Evolutionary conservation across 2,329 filamentous ascomycete genomes (phyloP), one percentile per base, ranked within the genome.

Genomic region (Hypoxylon sp.): DNA sequence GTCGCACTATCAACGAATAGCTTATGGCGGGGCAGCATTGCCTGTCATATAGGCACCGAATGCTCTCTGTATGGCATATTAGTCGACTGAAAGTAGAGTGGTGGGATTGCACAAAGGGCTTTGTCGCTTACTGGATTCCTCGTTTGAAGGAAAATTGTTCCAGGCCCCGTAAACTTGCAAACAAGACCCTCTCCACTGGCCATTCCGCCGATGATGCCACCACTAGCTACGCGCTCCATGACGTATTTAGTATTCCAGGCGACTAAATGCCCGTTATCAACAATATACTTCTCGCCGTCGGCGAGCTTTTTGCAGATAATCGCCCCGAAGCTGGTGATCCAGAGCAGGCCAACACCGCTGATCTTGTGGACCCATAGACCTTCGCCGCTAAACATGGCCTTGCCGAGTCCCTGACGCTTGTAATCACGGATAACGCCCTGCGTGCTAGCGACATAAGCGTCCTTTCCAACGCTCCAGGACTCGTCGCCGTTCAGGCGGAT

Each of bases 171-270:
- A 73, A 98, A 98, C 78, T 94, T 97, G 84, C 96, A 99, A 3
- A 97, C 94, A 37, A 98, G 83, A 0, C 96, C 96, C 81, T 99
- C 96, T 0, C 87, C 92, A 0, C 93, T 91, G 29, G 90, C 89
- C 22, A 97, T 80, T 9, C 91, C 90, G n/a, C 93, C 95, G n/a
- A 99, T 91, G 70, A 99, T 90, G 39, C 96, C 96, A 1, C 96
- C 96, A 2, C 92, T 96, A 0, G 95, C 91, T 3, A 97, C 92
- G 14, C 96, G 90, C 82, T 98, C 94, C 70, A 99, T 89, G 3
- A 93, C 87, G 76, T 98, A 99, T 77, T 97, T 94, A 77, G 92
- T 94, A 78, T 98, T 98, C 96, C 96, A 99, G 0, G 96, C 95
- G 0, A 98, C 94, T 0, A 98, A 85, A 74, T 98, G 94, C 2